Base-by-base conservation (phyloP, 73 alveolate species). In the Tetrahymena elliotti region DNA sequence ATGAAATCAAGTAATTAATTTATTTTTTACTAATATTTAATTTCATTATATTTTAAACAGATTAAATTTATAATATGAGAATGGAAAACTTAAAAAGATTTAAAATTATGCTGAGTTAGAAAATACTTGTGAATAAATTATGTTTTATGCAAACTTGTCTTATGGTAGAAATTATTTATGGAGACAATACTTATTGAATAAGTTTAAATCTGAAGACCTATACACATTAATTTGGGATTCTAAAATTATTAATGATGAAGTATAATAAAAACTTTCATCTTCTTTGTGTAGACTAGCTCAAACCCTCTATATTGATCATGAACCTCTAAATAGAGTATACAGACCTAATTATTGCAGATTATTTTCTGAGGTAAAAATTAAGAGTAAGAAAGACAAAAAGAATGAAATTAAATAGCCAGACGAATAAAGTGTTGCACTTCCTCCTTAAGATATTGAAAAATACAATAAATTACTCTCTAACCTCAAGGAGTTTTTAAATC, bases 151-250 rank as follows among this genome's bases (percentile, higher is more conserved):
- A n/a, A 93, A 94, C 53, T 94, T 94, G 38, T 94, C 96, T 22
- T 94, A 35, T 35, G 96, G 96, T 34, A 83, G 96, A 35, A 94
- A 94, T 37, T 94, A 94, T 88, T 92, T 94, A 47, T 94, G 96
- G 96, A 94, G 93, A 41, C 27, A 88, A 83, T 94, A 94, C 34
- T 94, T 94, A 88, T 54, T 33, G 39, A 22, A 84, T 27, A 83
- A 94, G 35, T 94, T 94, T 52, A 88, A 68, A 40, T 36, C 83
- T 27, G 96, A 94, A 52, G 93, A 84, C 35, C 38, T 94, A 39
- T 94, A 84, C 93, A n/a, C 94, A 88, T 83, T 84, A 36, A 94
- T 94, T 20, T 94, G 96, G 96, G 96, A 94, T 11, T 35, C 93
- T 84, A 68, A 93, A 33, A 94, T 68, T 27, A 68, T 68, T 2